Evolutionary conservation across 2,329 filamentous ascomycete genomes (phyloP), one percentile per base, ranked within the genome.

Genomic region (Ophiostoma montium): DNA sequence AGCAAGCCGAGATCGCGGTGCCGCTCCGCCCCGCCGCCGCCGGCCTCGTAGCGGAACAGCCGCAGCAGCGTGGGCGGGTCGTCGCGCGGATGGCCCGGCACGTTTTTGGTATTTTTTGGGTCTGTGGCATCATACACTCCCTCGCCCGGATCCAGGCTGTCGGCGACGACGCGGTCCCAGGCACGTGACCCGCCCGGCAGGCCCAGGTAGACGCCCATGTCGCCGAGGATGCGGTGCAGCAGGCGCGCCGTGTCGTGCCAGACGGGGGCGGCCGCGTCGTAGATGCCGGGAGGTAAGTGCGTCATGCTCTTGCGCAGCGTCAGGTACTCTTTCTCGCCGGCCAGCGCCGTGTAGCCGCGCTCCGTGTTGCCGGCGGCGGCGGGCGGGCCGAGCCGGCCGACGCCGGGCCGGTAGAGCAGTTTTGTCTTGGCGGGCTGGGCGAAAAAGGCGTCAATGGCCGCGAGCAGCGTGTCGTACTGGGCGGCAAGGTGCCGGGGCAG

Each of bases 21-120:
- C 30, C 36, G 52, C 43, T 57, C 56, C 19, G 56, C 55, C 12
- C 54, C 51, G 27, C 54, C 55, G 7, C 54, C 54, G 27, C 52
- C 50, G 12, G 53, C 53, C 23, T 53, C 55, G 42, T 58, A 58
- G 32, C 55, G 53, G 42, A 58, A 58, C 6, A 58, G 49, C 3
- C 56, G 54, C 50, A 57, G 47, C 46, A 58, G 49, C 12, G 56
- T 54, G 7, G 56, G 54, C 27, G 56, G 53, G 48, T 56, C 55
- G 45, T 55, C n/a, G 19, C 46, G 50, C 12, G 50, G 50, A 27
- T 46, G 42, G 33, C 32, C n/a, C 19, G 35, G 1, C 16, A 16
- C 11, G 6, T 18, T 11, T 5, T 44, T 21, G 18, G 12, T 3
- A 12, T 42, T 42, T n/a, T n/a, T 15, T 5, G 39, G 39, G 11